Base-by-base conservation (phyloP, 106 monocot species). In the Platanthera guangdongensis region DNA sequence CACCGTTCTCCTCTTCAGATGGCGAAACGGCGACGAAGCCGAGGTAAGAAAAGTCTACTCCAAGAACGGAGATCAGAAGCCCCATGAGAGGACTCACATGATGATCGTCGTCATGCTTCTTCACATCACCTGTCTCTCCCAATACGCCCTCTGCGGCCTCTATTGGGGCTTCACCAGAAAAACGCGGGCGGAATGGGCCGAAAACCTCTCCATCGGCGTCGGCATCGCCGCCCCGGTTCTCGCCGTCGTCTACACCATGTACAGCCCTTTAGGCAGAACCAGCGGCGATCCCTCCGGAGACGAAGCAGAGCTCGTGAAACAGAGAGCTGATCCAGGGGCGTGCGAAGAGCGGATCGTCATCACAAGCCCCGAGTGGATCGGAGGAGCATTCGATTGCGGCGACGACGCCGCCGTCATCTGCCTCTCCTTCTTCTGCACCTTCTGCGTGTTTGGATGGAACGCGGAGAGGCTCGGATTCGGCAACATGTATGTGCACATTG, bases 141-240 rank as follows among this genome's bases (percentile, higher is more conserved):
- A 88, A 59, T 91, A 88, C 53, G 78, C 62, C 18, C 46, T 88
- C 55, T 84, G 86, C 64, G 84, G 77, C 10, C 88, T 91, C 55
- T 91, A 77, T 80, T 91, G 91, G 91, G 88, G 52, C 7, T 88
- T 75, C 78, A 64, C 69, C 2, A 62, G 82, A 3, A 9, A 39
- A 2, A 75, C 71, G 0, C 60, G 91, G 14, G 88, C 91, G 2
- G 76, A 82, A 30, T 80, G 77, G 81, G 78, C 78, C 1, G 65
- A 68, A 22, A 71, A 80, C 68, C n/a, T 82, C 39, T 76, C 52
- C 75, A 74, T 84, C 15, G 91, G 13, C 6, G 5, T 86, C 8
- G 91, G 84, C 0, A 70, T 78, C 45, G 82, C 10, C 1, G 50
- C 77, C 0, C 91, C 88, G 6, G 52, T 88, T 8, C 52, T 84